Conservation (phyloP, 768 basidiomycete genomes). For the Tylopilus intermedius region DNA sequence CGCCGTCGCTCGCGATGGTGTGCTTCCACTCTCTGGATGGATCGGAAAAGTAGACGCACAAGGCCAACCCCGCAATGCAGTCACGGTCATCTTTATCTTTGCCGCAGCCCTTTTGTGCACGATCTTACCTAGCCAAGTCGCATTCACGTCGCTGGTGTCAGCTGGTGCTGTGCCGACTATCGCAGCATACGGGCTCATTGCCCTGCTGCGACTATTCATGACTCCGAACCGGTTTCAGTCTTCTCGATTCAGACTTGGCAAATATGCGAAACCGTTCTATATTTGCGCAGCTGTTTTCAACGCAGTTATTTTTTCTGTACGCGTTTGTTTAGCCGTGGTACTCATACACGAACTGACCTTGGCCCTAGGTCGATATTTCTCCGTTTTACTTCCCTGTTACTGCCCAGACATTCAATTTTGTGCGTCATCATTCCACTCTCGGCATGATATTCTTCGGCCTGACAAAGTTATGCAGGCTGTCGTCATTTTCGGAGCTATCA, state of each 20-base stretch:
- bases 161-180: slow-evolving; percentile 85
- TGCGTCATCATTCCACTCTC: slow-evolving; percentile 35
- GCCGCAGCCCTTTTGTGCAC: slow-evolving; percentile 74
- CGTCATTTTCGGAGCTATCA: slow-evolving; percentile 76
- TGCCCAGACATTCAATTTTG: slow-evolving; percentile 78
- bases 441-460: neutral
- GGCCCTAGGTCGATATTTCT: slow-evolving; percentile 66
- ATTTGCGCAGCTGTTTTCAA: slow-evolving; percentile 67
- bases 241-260: slow-evolving; percentile 71
- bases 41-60: slow-evolving; percentile 65
- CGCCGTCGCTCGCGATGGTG: slow-evolving; percentile 92
- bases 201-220: slow-evolving; percentile 67
- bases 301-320: slow-evolving; percentile 63
- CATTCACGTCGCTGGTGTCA: slow-evolving; percentile 86
- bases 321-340: slow-evolving; percentile 24
- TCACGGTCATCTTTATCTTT: slow-evolving; percentile 82
- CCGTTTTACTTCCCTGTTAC: slow-evolving; percentile 85
- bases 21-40: slow-evolving; percentile 80
- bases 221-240: slow-evolving; percentile 71
- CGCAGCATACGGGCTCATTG: slow-evolving; percentile 82
- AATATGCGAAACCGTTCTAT: slow-evolving; percentile 64
- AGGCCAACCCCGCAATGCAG: slow-evolving; percentile 79
- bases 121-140: slow-evolving; percentile 85
- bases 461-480: slow-evolving; percentile 45
- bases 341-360: neutral